Percentiles rank a stretch among this genome's conserved stretches.
Evolutionary conservation across 805 yeast genomes (phyloP).

Genomic region (Candida takata): DNA sequence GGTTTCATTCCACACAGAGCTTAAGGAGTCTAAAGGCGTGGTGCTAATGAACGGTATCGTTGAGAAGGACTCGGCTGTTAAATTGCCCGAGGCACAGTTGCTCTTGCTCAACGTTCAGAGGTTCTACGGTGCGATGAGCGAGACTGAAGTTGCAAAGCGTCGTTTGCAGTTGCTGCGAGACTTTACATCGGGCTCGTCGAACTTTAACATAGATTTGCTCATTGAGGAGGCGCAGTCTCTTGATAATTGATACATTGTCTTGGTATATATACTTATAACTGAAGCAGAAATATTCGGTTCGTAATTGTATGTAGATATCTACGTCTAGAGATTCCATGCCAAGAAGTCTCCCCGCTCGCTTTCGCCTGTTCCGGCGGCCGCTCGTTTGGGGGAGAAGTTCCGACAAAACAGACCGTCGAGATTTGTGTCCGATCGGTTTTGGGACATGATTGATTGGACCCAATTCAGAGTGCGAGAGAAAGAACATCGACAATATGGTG

Average conservation of each 20-base stretch:
- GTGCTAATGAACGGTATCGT: constrained; percentile 84
- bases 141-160: constrained; percentile 34
- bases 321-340: too few relatives aligned
- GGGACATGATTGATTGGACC: too few relatives aligned
- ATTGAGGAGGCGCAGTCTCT: constrained; percentile 68
- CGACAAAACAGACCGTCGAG: too few relatives aligned
- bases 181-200: constrained; percentile 62
- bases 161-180: constrained; percentile 53
- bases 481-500: not conserved
- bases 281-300: too few relatives aligned
- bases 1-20: constrained; percentile 77
- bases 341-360: too few relatives aligned
- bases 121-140: constrained; percentile 66
- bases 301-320: too few relatives aligned
- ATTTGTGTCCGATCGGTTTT: too few relatives aligned
- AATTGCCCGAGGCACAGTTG: constrained; percentile 70
- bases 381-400: too few relatives aligned
- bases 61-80: constrained; percentile 62
- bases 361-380: too few relatives aligned
- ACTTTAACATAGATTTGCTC: constrained; percentile 62
- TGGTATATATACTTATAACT: too few relatives aligned
- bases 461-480: too few relatives aligned
- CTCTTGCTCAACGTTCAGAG: constrained; percentile 71
- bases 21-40: constrained; percentile 48
- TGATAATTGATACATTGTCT: constrained; percentile 38